Percentiles rank a stretch among this genome's conserved stretches.
Evolutionary conservation across 2,329 filamentous ascomycete species (phyloP).

Genomic region (Emericellopsis atlantica): DNA sequence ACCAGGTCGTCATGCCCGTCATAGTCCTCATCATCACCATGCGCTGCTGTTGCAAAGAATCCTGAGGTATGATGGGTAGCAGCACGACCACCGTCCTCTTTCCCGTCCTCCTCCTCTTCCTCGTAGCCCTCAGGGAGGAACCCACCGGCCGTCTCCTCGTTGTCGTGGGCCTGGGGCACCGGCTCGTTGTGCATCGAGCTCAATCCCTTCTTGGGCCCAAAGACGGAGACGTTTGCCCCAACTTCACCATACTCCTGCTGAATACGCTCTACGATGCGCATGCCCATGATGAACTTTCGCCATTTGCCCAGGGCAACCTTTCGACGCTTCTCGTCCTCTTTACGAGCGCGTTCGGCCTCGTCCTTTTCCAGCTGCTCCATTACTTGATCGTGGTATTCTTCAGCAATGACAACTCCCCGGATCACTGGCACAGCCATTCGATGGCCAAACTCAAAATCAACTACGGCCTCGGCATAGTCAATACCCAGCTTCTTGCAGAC

Average conservation of each 20-base stretch:
- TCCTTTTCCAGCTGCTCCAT: conserved; percentile 71
- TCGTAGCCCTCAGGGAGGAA: conserved; percentile 47
- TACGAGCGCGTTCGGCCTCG: conserved; percentile 60
- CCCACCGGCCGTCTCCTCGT: conserved; percentile 45
- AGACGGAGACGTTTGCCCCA: conserved; percentile 36
- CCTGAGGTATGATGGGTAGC: conserved; percentile 21
- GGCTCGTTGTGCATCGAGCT: not conserved
- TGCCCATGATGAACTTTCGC: conserved; percentile 76
- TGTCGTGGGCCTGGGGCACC: conserved; percentile 6
- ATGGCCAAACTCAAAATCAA: conserved; percentile 91
- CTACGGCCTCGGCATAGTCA: conserved; percentile 88
- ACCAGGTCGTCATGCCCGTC: conserved; percentile 14
- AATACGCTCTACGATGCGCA: conserved; percentile 71
- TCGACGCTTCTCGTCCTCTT: conserved; percentile 73
- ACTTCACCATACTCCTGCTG: conserved; percentile 61
- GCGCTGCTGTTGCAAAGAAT: conserved; percentile 34
- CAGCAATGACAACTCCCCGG: conserved; percentile 77
- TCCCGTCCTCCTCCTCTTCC: conserved; percentile 25
- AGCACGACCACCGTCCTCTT: conserved; percentile 13
- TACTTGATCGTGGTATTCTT: conserved; percentile 62
- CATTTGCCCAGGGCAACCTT: conserved; percentile 64
- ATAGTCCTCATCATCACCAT: conserved; percentile 23
- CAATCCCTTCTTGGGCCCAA: conserved; percentile 31
- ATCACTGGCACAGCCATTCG: conserved; percentile 89
- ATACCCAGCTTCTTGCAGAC: conserved; percentile 77